Percentiles rank a stretch among this genome's conserved stretches.
Conservation (phyloP, 352 stramenopile genomes). For the Phytophthora melonis region DNA sequence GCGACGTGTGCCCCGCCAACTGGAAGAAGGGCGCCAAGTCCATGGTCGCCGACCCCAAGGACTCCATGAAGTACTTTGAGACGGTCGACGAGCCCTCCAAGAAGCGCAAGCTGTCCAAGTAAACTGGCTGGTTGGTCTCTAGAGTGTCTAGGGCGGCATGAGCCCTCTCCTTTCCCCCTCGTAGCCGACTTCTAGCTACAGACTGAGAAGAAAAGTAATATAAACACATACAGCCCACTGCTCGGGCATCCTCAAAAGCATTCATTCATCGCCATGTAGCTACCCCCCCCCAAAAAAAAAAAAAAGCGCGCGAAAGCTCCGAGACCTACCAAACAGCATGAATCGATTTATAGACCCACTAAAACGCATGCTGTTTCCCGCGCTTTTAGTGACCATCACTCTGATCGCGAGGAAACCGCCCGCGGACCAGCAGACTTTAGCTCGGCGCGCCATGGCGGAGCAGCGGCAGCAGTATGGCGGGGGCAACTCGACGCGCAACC, state of each 20-base stretch:
- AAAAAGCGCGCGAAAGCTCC: not conserved
- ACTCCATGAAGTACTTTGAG: slow-evolving; percentile 86
- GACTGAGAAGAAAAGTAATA: not conserved
- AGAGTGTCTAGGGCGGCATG: too few relatives aligned
- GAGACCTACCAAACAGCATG: not conserved
- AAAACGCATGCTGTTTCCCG: not conserved
- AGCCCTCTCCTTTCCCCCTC: not conserved
- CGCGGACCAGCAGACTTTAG: not conserved
- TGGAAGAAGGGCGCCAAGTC: slow-evolving; percentile 92
- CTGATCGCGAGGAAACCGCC: not conserved
- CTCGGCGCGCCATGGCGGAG: not conserved
- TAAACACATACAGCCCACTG: not conserved
- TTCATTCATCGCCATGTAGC: too few relatives aligned
- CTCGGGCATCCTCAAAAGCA: not conserved
- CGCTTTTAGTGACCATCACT: not conserved
- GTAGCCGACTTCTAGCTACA: not conserved
- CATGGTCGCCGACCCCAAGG: slow-evolving; percentile 87
- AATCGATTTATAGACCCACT: not conserved
- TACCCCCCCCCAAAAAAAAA: too few relatives aligned
- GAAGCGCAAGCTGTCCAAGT: slow-evolving; percentile 45
- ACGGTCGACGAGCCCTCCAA: slow-evolving; percentile 38
- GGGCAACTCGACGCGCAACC: slow-evolving; percentile 39
- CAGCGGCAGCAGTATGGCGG: slow-evolving; percentile 22
- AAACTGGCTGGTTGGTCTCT: not conserved
- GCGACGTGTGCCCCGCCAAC: slow-evolving; percentile 91